Base-by-base conservation (phyloP, 257 asterid species). In the Ehretia macrophylla region DNA sequence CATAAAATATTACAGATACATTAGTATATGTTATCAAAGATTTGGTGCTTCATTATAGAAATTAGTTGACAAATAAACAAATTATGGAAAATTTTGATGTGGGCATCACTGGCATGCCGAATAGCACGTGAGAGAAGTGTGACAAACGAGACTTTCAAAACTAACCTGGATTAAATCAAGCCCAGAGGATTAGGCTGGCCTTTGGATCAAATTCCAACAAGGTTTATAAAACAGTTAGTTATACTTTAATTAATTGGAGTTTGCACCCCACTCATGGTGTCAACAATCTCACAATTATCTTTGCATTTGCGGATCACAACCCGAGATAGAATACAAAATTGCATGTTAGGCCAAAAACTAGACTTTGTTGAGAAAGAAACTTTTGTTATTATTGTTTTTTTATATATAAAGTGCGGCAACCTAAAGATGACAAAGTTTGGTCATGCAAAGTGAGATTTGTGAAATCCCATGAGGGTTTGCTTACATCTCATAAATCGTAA, bases 141-240 rank as follows among this genome's bases (percentile, higher is more conserved):
- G 51, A 56, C 46, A 10, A 52, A 39, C 57, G 72, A 17, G 35
- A 17, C 55, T 75, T 78, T 79, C 83, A 48, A 77, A 79, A 63
- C 54, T 54, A 79, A 47, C 80, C 84, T 74, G 83, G 83, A 78
- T 76, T 72, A 56, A 73, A 76, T 66, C 68, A 70, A 60, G 80
- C 83, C 85, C 72, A 73, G 87, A 80, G 87, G 79, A 72, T 63
- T 77, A 77, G 66, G 69, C 58, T 65, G 67, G 67, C 75, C 23
- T 60, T 45, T 70, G 77, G 78, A 74, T 59, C 87, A 68, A 78
- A 47, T 78, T 74, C 85, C 87, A 74, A 85, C n/a, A n/a, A 17
- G 8, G 10, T 11, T 19, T 19, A 57, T 67, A 39, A 44, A 5
- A 17, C 14, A 55, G 70, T 81, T 74, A 62, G 65, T 48, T 63